A percentile compares a stretch with the other conserved stretches of the same genome.
Conservation (phyloP, 768 basidiomycete genomes). For the Leucosporidium scottii region DNA sequence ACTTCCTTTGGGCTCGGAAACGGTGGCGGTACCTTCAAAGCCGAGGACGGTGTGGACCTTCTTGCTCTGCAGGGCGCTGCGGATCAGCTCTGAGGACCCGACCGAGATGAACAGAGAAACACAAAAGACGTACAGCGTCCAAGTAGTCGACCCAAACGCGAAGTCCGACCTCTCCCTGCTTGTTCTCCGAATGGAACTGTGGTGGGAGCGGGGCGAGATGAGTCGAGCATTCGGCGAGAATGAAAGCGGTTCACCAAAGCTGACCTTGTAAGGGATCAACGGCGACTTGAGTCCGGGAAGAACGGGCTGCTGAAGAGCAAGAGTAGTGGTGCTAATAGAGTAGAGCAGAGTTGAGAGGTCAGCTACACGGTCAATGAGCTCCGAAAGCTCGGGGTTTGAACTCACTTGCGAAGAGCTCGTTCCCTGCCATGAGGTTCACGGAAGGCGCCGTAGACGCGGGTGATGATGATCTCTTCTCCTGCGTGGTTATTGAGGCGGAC, state of each 20-base stretch:
- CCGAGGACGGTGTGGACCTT: conserved; percentile 33
- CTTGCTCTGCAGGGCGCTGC: background rate
- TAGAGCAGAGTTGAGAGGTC: too few species aligned
- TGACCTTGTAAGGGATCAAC: conserved; percentile 15
- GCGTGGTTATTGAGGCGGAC: conserved; percentile 14
- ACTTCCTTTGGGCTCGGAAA: conserved; percentile 41
- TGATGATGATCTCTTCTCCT: background rate
- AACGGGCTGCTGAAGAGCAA: background rate
- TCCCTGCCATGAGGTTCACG: conserved; percentile 3
- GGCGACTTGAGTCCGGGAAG: conserved; percentile 3
- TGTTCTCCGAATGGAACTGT: conserved; percentile 11
- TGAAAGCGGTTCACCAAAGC: background rate
- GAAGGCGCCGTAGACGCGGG: conserved; percentile 6
- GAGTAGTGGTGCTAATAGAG: too few species aligned
- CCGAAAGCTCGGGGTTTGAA: too few species aligned
- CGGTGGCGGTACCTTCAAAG: conserved; percentile 43
- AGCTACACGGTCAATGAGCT: too few species aligned
- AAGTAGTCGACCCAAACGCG: conserved; percentile 20
- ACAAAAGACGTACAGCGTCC: conserved; percentile 12
- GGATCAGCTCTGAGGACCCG: too few species aligned
- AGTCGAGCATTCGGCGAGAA: background rate
- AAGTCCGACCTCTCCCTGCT: conserved; percentile 25
- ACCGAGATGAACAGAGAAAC: too few species aligned
- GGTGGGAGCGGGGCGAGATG: too few species aligned
- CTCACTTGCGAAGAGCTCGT: background rate